Evolutionary conservation across 2,329 filamentous ascomycete species (phyloP), one percentile per base, ranked within the genome.

Genomic region (Diplodia corticola): DNA sequence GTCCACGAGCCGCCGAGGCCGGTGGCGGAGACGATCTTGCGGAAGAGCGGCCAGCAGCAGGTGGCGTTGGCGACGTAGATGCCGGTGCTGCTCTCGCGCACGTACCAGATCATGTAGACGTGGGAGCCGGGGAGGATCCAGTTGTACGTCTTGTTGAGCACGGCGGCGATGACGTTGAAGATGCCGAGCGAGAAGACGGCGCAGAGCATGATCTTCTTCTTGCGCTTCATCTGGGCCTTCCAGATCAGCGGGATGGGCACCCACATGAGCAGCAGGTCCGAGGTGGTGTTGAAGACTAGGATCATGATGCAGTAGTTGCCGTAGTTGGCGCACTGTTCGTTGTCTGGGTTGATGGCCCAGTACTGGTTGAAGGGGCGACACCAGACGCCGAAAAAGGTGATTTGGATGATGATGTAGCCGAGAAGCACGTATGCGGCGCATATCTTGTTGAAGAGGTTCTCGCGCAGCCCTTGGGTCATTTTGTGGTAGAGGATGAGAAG

Each of bases 21-120:
- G 6, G 57, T 35, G 40, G 57, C 57, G 48, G 74, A 69, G 67
- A 78, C 73, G 61, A 81, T 59, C 9, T 75, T 75, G 10, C 80
- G 77, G 9, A 83, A 71, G 5, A 84, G 73, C 0, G 80, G 80
- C 81, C 81, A 84, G 70, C 76, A 80, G 48, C 82, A 79, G 1
- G 81, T 81, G 22, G 84, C 75, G 67, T 84, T 84, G 40, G 81
- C 75, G 2, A 84, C 81, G 68, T 80, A 79, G 66, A 84, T 77
- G 48, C 80, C 79, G 0, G 81, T 80, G 50, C 79, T 80, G 4
- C 80, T 77, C 68, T 84, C 82, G 44, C 80, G 80, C 17, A 82
- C 79, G 67, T 84, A 83, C 80, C 81, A 84, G 70, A 80, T 79
- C 2, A 83, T 74, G 68, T 82, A 84, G 24, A 80, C 73, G 53